Conservation (phyloP, 306 rosid species). For the Fagus crenata region DNA sequence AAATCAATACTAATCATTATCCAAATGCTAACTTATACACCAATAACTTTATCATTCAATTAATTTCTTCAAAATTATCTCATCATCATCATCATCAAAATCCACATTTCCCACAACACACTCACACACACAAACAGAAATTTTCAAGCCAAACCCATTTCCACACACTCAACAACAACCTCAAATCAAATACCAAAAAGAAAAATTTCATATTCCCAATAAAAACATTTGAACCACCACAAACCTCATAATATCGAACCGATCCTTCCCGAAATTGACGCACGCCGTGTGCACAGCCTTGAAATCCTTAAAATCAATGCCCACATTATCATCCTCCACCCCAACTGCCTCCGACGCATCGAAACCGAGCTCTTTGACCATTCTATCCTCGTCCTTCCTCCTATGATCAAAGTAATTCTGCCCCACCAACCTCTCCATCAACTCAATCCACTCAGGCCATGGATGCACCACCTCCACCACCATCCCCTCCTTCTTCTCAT, state of each 20-base stretch:
- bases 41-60: background rate
- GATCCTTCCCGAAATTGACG: slow-evolving; percentile 86
- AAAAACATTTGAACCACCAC: slow-evolving; percentile 21
- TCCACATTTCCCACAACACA: background rate
- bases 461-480: slow-evolving; percentile 83
- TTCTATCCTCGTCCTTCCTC: slow-evolving; percentile 73
- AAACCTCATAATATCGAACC: slow-evolving; percentile 86
- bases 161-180: too few species aligned
- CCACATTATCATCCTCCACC: slow-evolving; percentile 27
- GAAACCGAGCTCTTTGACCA: slow-evolving; percentile 67
- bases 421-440: slow-evolving; percentile 86
- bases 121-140: background rate
- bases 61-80: background rate
- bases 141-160: too few species aligned
- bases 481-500: slow-evolving; percentile 26
- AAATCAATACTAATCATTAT: background rate
- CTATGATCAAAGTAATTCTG: slow-evolving; percentile 86
- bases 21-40: background rate
- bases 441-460: slow-evolving; percentile 96
- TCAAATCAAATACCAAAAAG: slow-evolving; percentile 2
- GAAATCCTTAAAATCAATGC: slow-evolving; percentile 66
- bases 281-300: slow-evolving; percentile 72
- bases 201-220: background rate
- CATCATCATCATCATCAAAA: background rate
- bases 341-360: slow-evolving; percentile 20